Base-by-base conservation (phyloP, 192 early-diverging fungal genomes). In the Rhizophagus sp. region DNA sequence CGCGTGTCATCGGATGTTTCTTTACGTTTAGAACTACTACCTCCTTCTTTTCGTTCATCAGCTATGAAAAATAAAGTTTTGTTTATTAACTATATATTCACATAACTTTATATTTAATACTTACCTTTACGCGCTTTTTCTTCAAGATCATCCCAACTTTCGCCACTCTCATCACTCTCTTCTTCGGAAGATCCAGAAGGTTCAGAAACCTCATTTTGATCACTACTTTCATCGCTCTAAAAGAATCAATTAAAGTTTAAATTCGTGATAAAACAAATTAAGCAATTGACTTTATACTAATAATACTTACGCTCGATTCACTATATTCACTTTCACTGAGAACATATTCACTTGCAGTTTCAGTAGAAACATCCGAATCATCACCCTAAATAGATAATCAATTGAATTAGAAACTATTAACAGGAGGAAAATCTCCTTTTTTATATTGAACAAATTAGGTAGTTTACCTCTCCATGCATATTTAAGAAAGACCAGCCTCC, bases 401-500 rank as follows among this genome's bases (percentile, higher is more conserved):
- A n/a, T n/a, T n/a, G 0, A 41, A n/a, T 44, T 70, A 30, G 8
- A 39, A 68, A 27, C 22, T 27, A 9, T 25, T 44, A 13, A 34
- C 76, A 41, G 5, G 34, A 2, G 34, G 34, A 36, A 36, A 36
- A 36, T 4, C 30, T 30, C 30, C 5, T 36, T 36, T 41, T 41
- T 41, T 41, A 0, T 41, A 8, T 41, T 0, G 0, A 0, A 41
- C 39, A 41, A 41, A 41, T 5, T 41, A 41, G 39, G 39, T 41
- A 7, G 39, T 41, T 88, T 73, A 89, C 91, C 63, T 90, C 89
- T 72, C 82, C 83, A 73, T 93, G 93, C 30, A 86, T 82, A 13
- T 90, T 89, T 83, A 99, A 83, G 88, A 98, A 98, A 71, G 85
- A 86, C 98, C 98, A 99, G 30, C 96, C 97, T 77, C 96, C 96